Conservation (phyloP, 768 basidiomycete species). For the Pisolithus tinctorius region DNA sequence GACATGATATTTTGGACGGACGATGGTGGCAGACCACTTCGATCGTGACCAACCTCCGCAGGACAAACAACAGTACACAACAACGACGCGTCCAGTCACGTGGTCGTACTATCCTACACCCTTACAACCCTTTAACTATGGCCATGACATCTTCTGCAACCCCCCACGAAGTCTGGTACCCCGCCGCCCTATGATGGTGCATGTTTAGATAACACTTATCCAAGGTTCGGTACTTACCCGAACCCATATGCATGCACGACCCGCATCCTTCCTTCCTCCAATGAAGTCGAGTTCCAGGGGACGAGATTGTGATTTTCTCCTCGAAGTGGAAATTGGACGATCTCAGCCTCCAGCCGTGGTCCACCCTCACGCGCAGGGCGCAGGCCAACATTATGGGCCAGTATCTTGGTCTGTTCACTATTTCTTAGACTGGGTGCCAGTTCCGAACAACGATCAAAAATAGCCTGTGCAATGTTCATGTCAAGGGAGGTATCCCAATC, state of each 20-base stretch:
- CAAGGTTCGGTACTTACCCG: conserved; percentile 30
- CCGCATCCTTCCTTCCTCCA: conserved; percentile 16
- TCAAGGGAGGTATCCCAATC: conserved; percentile 47
- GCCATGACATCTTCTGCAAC: conserved; percentile 33
- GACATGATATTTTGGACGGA: conserved; percentile 24
- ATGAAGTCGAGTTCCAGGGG: conserved; percentile 13
- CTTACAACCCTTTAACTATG: conserved; percentile 13
- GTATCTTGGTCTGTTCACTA: conserved; percentile 33
- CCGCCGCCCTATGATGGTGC: conserved; percentile 20
- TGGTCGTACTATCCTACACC: conserved; percentile 19
- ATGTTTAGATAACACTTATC: neutral
- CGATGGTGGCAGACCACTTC: conserved; percentile 1
- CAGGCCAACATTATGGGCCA: conserved; percentile 52
- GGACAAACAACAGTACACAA: conserved; percentile 22
- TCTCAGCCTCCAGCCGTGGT: conserved; percentile 47
- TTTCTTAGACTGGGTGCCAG: conserved; percentile 31
- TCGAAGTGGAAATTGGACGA: conserved; percentile 29
- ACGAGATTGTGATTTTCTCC: conserved; percentile 11
- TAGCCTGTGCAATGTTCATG: conserved; percentile 33
- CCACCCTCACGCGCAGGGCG: conserved; percentile 52
- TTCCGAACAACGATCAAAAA: conserved; percentile 39
- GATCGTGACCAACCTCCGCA: neutral
- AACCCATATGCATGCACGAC: conserved; percentile 60
- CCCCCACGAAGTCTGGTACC: conserved; percentile 39
- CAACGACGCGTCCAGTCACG: conserved; percentile 26